phyloP scores from a whole-genome alignment of 352 stramenopile species.

The Globisporangium takayamanum region DNA sequence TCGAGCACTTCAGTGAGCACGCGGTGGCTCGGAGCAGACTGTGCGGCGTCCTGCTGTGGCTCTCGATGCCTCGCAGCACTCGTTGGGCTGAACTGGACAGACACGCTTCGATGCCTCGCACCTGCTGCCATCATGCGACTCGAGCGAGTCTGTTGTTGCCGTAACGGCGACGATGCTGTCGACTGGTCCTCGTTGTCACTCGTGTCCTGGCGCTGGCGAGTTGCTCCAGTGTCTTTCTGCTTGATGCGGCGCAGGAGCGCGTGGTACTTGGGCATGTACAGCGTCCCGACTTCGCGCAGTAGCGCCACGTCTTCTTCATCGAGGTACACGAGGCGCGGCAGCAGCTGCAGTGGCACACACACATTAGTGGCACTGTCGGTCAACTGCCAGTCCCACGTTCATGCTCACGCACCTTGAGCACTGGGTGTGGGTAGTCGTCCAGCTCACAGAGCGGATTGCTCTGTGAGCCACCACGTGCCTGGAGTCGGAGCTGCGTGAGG shows the following conservation, averaged over 20 bases:
- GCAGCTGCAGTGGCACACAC: conserved; percentile 23
- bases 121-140: too few species aligned
- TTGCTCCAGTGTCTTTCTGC: background rate
- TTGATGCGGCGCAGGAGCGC: conserved; percentile 36
- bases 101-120: too few species aligned
- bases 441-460: conserved; percentile 62
- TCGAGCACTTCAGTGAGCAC: too few species aligned
- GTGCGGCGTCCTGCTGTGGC: too few species aligned
- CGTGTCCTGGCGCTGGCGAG: background rate
- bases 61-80: too few species aligned
- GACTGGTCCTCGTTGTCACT: background rate
- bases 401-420: conserved; percentile 28
- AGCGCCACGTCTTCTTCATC: conserved; percentile 69
- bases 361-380: background rate
- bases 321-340: conserved; percentile 40
- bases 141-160: background rate
- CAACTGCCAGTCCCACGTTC: background rate
- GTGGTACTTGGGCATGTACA: conserved; percentile 68
- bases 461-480: conserved; percentile 42
- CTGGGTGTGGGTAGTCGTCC: conserved; percentile 44
- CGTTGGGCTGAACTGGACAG: too few species aligned
- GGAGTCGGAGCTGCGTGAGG: conserved; percentile 52
- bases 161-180: background rate
- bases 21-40: too few species aligned
- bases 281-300: conserved; percentile 42